These are phyloP conservation scores for Solanum rostratum DNA, from an alignment of 257 asterid genomes.

Conservation along the genomic window DNA sequence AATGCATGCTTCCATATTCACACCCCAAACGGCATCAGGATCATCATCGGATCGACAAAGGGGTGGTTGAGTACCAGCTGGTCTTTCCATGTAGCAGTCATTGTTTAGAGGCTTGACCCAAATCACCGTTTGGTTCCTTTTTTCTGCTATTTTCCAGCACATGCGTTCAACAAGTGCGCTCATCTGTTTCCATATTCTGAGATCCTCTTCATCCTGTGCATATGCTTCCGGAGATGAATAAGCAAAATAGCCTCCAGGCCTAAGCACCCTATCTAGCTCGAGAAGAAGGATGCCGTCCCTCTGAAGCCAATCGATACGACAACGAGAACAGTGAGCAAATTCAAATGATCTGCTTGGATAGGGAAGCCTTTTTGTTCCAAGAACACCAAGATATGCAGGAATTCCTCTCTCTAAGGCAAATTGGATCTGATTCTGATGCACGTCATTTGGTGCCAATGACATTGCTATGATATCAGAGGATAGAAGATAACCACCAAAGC, in stretches of 20 bases:
- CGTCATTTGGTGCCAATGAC: slow-evolving; percentile 95
- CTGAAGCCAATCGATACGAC: slow-evolving; percentile 95
- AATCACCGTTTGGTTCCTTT: slow-evolving; percentile 77
- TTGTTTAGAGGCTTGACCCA: slow-evolving; percentile 91
- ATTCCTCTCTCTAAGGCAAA: slow-evolving; percentile 95
- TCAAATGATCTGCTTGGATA: slow-evolving; percentile 95
- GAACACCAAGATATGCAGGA: slow-evolving; percentile 94
- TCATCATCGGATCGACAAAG: slow-evolving; percentile 80
- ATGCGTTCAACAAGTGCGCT: slow-evolving; percentile 81
- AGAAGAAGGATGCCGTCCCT: slow-evolving; percentile 91
- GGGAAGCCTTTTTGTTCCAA: slow-evolving; percentile 93
- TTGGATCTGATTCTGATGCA: slow-evolving; percentile 93
- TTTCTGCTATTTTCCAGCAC: slow-evolving; percentile 90
- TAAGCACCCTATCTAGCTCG: slow-evolving; percentile 80
- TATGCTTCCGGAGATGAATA: slow-evolving; percentile 95
- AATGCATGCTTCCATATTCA: slow-evolving; percentile 81
- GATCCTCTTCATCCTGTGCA: slow-evolving; percentile 92
- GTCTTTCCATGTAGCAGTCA: slow-evolving; percentile 63
- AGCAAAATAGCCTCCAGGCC: slow-evolving; percentile 95
- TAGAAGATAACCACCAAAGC: slow-evolving; percentile 92
- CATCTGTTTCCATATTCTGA: slow-evolving; percentile 77
- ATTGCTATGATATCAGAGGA: slow-evolving; percentile 74
- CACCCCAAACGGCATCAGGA: slow-evolving; percentile 91
- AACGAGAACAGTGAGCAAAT: slow-evolving; percentile 91
- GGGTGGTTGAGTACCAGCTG: slow-evolving; percentile 77